Evolutionary conservation across 2,329 filamentous ascomycete species (phyloP).

Genomic region (Exophiala phaeomuriformis): DNA sequence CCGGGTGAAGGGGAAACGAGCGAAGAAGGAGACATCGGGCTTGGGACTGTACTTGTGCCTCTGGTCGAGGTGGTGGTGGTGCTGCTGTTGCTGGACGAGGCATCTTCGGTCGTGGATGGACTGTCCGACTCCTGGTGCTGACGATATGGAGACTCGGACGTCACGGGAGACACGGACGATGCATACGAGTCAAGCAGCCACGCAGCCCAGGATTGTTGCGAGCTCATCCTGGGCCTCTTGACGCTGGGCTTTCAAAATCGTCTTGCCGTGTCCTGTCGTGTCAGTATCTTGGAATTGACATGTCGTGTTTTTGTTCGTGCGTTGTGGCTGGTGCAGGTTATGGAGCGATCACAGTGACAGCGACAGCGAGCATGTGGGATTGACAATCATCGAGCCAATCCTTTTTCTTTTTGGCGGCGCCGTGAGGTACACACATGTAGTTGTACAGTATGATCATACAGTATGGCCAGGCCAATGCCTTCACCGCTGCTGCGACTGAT

Average conservation of each 20-base stretch:
- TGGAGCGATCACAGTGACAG: too few species aligned
- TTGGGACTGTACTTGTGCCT: not conserved
- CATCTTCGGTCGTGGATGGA: conserved; percentile 5
- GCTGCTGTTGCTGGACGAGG: not conserved
- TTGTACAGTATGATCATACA: too few species aligned
- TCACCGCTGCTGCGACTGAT: too few species aligned
- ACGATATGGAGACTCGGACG: conserved; percentile 13
- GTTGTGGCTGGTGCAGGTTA: too few species aligned
- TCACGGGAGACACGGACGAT: conserved; percentile 17
- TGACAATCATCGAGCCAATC: too few species aligned
- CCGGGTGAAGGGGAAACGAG: conserved; percentile 25
- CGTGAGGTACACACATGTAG: too few species aligned
- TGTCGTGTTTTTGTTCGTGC: too few species aligned
- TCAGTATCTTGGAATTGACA: too few species aligned
- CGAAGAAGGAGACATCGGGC: conserved; percentile 9
- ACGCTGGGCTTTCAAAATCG: not conserved
- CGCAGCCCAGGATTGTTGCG: conserved; percentile 24
- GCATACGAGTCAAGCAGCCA: conserved; percentile 28
- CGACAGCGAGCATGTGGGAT: too few species aligned
- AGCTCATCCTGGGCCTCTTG: conserved; percentile 1
- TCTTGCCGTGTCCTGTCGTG: not conserved
- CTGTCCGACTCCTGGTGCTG: conserved; percentile 15
- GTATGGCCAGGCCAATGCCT: too few species aligned
- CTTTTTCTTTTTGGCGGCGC: too few species aligned
- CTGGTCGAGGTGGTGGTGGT: not conserved